Evolutionary conservation across 1,284 basidiomycete species (phyloP).

Genomic region (Schizophyllum commune): DNA sequence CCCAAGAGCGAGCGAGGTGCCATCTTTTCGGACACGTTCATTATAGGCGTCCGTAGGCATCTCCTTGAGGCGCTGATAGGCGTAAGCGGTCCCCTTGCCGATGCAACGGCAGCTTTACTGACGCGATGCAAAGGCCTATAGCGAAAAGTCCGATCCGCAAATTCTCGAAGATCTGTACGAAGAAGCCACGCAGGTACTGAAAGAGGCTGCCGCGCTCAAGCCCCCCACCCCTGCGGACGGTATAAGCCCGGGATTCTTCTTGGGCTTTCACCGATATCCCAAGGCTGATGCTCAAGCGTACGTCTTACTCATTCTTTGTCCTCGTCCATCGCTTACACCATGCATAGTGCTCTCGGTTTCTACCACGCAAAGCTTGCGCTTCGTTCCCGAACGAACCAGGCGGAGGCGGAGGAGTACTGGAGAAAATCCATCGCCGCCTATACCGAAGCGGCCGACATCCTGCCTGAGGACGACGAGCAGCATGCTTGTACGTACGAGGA

Average conservation of each 20-base stretch:
- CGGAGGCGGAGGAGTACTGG: constrained; percentile 2
- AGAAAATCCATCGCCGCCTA: constrained; percentile 15
- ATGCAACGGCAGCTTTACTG: neutral
- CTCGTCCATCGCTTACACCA: neutral
- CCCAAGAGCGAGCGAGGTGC: constrained; percentile 16
- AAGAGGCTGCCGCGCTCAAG: neutral
- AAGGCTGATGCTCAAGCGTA: neutral
- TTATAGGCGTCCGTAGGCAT: constrained; percentile 18
- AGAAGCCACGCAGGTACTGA: neutral
- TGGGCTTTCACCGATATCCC: neutral
- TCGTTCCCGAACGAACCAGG: neutral
- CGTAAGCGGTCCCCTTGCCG: constrained; percentile 11
- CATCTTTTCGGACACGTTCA: constrained; percentile 21
- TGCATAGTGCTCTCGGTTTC: neutral
- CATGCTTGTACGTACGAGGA: constrained; percentile 16
- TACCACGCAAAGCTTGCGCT: neutral
- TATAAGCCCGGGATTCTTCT: neutral
- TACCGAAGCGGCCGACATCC: constrained; percentile 16
- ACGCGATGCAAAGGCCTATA: neutral
- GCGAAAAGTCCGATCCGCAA: neutral
- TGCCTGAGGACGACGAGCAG: constrained; percentile 22
- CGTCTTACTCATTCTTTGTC: neutral
- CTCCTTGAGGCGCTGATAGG: constrained; percentile 19
- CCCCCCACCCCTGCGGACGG: too few species aligned
- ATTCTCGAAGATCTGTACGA: neutral